Conservation (phyloP, 257 asterid genomes). For the Parsonsia alboflavescens region DNA sequence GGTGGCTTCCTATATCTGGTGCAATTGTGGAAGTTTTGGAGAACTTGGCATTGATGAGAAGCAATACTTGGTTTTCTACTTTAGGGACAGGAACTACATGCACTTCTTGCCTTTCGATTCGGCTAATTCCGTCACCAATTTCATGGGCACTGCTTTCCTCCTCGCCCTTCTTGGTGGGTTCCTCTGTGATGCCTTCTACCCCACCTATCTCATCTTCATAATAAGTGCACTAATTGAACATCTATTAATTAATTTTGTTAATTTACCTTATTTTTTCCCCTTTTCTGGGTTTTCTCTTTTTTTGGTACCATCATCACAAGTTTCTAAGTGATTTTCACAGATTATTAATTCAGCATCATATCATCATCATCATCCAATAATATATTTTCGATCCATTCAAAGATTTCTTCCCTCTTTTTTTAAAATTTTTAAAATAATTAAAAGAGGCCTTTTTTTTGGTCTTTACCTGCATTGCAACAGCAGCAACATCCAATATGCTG, state of each 20-base stretch:
- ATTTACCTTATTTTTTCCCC: too few species aligned
- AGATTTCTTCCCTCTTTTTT: background rate
- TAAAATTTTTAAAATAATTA: background rate
- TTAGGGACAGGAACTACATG: constrained; percentile 63
- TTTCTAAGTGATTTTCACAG: background rate
- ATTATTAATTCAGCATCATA: too few species aligned
- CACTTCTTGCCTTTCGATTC: constrained; percentile 69
- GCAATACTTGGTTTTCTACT: constrained; percentile 81
- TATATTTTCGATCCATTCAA: background rate
- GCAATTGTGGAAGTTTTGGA: constrained; percentile 86
- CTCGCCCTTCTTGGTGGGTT: constrained; percentile 90
- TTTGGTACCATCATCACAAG: background rate
- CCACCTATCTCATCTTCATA: constrained; percentile 56
- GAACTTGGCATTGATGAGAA: constrained; percentile 90
- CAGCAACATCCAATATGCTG: too few species aligned
- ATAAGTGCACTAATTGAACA: constrained; percentile 57
- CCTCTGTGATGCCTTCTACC: constrained; percentile 77
- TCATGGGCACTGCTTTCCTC: constrained; percentile 93
- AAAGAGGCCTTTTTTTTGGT: background rate
- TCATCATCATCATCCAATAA: constrained; percentile 1
- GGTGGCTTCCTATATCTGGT: too few species aligned
- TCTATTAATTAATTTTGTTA: constrained; percentile 51
- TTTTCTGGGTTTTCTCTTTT: too few species aligned
- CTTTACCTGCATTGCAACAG: background rate
- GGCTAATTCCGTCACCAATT: constrained; percentile 79